phyloP scores from a whole-genome alignment of 2,329 filamentous ascomycete genomes.

The Tolypocladium endophyticum region DNA sequence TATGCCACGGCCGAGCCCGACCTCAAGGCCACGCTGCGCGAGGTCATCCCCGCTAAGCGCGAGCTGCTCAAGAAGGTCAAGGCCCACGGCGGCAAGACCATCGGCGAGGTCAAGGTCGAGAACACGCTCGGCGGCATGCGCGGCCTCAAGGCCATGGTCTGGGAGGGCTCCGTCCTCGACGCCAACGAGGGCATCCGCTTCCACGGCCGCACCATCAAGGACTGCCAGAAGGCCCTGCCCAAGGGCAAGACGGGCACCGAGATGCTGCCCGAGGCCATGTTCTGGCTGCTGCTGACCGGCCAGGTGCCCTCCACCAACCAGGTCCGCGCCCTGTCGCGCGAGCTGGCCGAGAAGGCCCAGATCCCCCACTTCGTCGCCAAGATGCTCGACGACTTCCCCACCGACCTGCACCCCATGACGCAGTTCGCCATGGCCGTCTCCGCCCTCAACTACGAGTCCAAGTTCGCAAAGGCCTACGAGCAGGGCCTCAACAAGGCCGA shows the following conservation, averaged over 20 bases:
- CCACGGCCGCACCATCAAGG: slow-evolving; percentile 95
- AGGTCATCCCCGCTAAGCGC: slow-evolving; percentile 81
- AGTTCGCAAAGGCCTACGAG: slow-evolving; percentile 90
- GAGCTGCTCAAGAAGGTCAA: slow-evolving; percentile 94
- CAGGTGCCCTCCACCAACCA: slow-evolving; percentile 77
- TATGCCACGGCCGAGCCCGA: slow-evolving; percentile 77
- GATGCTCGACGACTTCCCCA: slow-evolving; percentile 84
- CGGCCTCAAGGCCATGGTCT: slow-evolving; percentile 94
- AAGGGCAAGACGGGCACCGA: slow-evolving; percentile 88
- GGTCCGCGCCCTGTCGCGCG: slow-evolving; percentile 69
- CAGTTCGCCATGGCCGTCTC: slow-evolving; percentile 93
- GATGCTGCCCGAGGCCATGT: slow-evolving; percentile 99
- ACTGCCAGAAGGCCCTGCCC: slow-evolving; percentile 87
- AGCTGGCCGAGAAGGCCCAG: slow-evolving; percentile 76
- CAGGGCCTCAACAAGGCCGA: slow-evolving; percentile 86
- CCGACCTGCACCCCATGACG: slow-evolving; percentile 92
- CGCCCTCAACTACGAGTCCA: slow-evolving; percentile 88
- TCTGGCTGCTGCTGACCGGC: slow-evolving; percentile 94
- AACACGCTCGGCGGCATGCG: slow-evolving; percentile 96
- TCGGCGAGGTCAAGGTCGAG: slow-evolving; percentile 88
- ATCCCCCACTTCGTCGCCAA: slow-evolving; percentile 76
- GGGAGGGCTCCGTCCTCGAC: slow-evolving; percentile 96
- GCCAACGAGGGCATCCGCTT: slow-evolving; percentile 96
- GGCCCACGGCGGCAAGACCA: slow-evolving; percentile 66
- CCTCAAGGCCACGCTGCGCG: slow-evolving; percentile 77